A percentile compares a stretch with the other conserved stretches of the same genome.
Conservation (phyloP, 2,329 filamentous ascomycete species). For the Trichoderma breve region DNA sequence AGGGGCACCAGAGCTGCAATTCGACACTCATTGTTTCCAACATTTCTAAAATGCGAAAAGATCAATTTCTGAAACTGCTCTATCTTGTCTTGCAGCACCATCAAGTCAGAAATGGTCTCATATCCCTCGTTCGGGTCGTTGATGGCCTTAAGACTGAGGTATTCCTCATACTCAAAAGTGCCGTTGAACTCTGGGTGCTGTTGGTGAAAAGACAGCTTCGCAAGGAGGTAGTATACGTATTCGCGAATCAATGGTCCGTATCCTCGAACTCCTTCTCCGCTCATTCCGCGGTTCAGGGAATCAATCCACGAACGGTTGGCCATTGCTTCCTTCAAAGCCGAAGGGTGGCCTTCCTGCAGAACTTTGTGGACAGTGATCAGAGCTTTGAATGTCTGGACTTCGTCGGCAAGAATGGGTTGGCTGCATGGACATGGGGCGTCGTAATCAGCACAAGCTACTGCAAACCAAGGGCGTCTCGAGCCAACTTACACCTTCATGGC, state of each 20-base stretch:
- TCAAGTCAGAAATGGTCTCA: slow-evolving; percentile 94
- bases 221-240: slow-evolving; percentile 93
- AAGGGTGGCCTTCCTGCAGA: slow-evolving; percentile 90
- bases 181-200: slow-evolving; percentile 98
- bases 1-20: slow-evolving; percentile 91
- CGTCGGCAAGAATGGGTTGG: slow-evolving; percentile 96
- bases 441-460: neutral
- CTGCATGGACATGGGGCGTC: slow-evolving; percentile 43
- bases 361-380: slow-evolving; percentile 98
- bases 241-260: slow-evolving; percentile 92
- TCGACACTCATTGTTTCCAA: slow-evolving; percentile 92
- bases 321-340: slow-evolving; percentile 84
- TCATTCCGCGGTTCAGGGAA: slow-evolving; percentile 79
- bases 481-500: slow-evolving; percentile 91
- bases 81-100: slow-evolving; percentile 96
- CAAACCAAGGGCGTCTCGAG: neutral
- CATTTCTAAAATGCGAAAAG: slow-evolving; percentile 91
- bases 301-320: slow-evolving; percentile 88
- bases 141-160: slow-evolving; percentile 95
- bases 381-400: slow-evolving; percentile 98
- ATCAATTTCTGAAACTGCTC: slow-evolving; percentile 98
- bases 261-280: slow-evolving; percentile 80
- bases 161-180: slow-evolving; percentile 98
- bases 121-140: slow-evolving; percentile 98
- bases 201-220: slow-evolving; percentile 94